These are phyloP conservation scores for Protea cynaroides DNA, from an alignment of 164 flowering plant genomes.

Conservation along the genomic window DNA sequence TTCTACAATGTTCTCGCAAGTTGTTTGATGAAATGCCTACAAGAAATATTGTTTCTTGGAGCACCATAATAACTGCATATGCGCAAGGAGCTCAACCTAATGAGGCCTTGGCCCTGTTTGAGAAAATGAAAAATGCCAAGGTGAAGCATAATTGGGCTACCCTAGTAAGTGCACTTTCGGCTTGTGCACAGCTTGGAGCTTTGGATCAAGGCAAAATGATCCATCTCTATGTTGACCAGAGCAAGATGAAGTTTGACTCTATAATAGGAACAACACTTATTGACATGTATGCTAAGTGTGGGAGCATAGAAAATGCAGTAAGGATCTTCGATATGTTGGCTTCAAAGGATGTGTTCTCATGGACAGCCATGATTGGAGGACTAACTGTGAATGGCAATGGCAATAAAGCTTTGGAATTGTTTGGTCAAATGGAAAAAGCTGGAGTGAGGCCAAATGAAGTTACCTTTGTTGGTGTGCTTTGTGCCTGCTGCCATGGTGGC, in stretches of 20 bases:
- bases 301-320: constrained; percentile 19
- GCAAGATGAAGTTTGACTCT: constrained; percentile 9
- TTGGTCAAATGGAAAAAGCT: constrained; percentile 18
- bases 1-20: constrained; percentile 14
- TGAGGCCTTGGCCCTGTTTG: constrained; percentile 17
- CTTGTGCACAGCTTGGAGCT: constrained; percentile 18
- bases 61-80: constrained; percentile 22
- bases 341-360: constrained; percentile 25
- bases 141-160: constrained; percentile 20
- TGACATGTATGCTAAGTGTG: constrained; percentile 30
- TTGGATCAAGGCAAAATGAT: constrained; percentile 17
- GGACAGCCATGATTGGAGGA: constrained; percentile 36
- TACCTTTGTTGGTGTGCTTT: constrained; percentile 27
- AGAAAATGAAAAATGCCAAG: constrained; percentile 13
- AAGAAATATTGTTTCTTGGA: constrained; percentile 26
- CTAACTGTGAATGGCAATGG: constrained; percentile 25
- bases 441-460: constrained; percentile 20
- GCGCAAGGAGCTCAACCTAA: constrained; percentile 14
- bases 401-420: constrained; percentile 16
- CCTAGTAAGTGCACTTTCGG: constrained; percentile 17
- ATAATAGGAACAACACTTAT: constrained; percentile 24
- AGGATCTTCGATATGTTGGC: constrained; percentile 16
- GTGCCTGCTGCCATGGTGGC: constrained; percentile 29
- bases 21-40: constrained; percentile 24
- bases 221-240: constrained; percentile 17